A percentile compares a stretch with the other conserved stretches of the same genome.
These are phyloP conservation scores for Metschnikowia amazonensis DNA, from an alignment of 805 yeast genomes.

Conservation along the genomic window DNA sequence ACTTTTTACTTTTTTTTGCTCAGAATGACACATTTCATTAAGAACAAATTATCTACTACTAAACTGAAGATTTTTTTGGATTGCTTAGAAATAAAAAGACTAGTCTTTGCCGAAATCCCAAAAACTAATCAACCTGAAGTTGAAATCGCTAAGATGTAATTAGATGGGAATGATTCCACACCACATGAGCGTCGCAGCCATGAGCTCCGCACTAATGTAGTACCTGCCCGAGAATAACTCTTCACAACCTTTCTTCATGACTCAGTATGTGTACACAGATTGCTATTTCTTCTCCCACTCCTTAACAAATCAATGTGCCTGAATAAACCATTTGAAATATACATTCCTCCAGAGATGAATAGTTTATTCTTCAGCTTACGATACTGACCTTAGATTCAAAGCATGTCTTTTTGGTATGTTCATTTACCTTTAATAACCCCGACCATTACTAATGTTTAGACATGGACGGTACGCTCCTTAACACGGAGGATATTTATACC, in stretches of 20 bases:
- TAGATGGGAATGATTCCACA: too few relatives aligned
- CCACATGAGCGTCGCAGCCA: slow-evolving; percentile 5
- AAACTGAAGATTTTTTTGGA: too few relatives aligned
- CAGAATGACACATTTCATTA: too few relatives aligned
- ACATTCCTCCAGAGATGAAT: not conserved
- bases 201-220: not conserved
- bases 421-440: not conserved
- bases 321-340: too few relatives aligned
- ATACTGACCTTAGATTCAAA: slow-evolving; percentile 29
- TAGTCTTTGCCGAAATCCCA: too few relatives aligned
- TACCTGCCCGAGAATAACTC: not conserved
- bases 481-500: slow-evolving; percentile 91
- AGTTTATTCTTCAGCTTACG: not conserved
- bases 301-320: too few relatives aligned
- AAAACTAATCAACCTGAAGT: too few relatives aligned
- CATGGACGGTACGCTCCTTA: slow-evolving; percentile 93
- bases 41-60: too few relatives aligned
- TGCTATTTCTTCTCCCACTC: not conserved
- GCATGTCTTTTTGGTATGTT: slow-evolving; percentile 72
- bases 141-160: too few relatives aligned
- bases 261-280: not conserved
- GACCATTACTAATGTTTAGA: slow-evolving; percentile 36
- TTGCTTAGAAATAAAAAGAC: too few relatives aligned
- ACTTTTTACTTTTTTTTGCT: too few relatives aligned
- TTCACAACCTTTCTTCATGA: not conserved